Evolutionary conservation across 78 protist species (phyloP).

Genomic region (Dictyostelium capitatum): DNA sequence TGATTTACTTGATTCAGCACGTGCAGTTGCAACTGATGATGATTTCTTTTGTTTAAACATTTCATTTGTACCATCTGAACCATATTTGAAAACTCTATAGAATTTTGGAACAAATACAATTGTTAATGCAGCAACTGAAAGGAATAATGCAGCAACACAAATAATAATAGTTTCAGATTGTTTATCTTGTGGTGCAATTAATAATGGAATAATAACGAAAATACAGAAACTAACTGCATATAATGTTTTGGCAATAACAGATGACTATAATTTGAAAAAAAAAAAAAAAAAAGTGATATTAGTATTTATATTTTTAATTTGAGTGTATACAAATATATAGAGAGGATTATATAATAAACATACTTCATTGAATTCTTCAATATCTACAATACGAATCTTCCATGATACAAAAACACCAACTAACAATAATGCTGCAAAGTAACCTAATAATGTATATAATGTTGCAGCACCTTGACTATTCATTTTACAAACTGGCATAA

Average conservation of each 20-base stretch:
- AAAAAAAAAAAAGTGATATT: too few relatives aligned
- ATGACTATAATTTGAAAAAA: too few relatives aligned
- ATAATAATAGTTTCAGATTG: conserved; percentile 29
- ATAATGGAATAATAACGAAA: conserved; percentile 18
- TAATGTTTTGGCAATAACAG: too few relatives aligned
- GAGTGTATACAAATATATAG: too few relatives aligned
- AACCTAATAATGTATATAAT: conserved; percentile 11
- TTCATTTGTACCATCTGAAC: conserved; percentile 2
- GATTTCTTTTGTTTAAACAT: neutral
- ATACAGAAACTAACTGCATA: conserved; percentile 25
- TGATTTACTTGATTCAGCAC: conserved; percentile 13
- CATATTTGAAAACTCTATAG: conserved; percentile 39
- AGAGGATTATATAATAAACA: too few relatives aligned
- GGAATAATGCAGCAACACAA: conserved; percentile 33
- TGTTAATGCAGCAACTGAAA: neutral
- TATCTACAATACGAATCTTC: conserved; percentile 72
- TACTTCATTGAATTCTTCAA: conserved; percentile 69
- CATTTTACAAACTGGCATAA: conserved; percentile 27
- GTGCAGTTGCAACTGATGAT: neutral
- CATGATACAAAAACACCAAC: conserved; percentile 71
- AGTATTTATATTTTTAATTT: too few relatives aligned
- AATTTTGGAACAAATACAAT: conserved; percentile 59
- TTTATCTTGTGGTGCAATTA: conserved; percentile 40
- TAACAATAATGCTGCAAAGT: conserved; percentile 24
- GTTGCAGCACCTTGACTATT: neutral